A percentile compares a stretch with the other conserved stretches of the same genome.
These are phyloP conservation scores for Chrysoporthe cubensis DNA, from an alignment of 2,329 filamentous ascomycete genomes.

Conservation along the genomic window DNA sequence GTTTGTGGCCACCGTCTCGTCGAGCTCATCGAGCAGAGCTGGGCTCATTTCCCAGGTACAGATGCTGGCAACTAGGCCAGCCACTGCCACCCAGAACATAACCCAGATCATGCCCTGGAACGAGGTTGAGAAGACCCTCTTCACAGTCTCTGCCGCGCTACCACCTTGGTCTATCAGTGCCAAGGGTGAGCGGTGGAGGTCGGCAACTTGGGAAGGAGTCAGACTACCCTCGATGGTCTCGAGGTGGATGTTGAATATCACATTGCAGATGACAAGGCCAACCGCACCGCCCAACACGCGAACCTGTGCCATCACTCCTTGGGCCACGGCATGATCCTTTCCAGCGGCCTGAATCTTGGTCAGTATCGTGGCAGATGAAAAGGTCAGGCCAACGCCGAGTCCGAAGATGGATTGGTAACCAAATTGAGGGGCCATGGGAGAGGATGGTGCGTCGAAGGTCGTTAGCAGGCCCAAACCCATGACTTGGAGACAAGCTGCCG, in stretches of 20 bases:
- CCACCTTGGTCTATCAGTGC: constrained; percentile 41
- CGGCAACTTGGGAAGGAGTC: constrained; percentile 43
- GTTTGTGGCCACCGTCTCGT: constrained; percentile 33
- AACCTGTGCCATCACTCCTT: constrained; percentile 63
- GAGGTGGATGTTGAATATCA: constrained; percentile 57
- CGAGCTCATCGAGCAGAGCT: constrained; percentile 31
- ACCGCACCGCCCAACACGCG: constrained; percentile 64
- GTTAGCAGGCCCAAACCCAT: constrained; percentile 57
- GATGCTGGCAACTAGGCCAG: constrained; percentile 48
- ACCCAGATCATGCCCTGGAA: constrained; percentile 52
- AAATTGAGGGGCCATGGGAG: constrained; percentile 49
- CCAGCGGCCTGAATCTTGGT: constrained; percentile 55
- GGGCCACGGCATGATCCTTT: constrained; percentile 58
- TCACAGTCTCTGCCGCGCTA: constrained; percentile 41
- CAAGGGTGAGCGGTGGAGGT: constrained; percentile 50
- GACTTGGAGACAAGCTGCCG: constrained; percentile 55
- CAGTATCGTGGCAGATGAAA: constrained; percentile 61
- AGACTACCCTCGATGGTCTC: constrained; percentile 35
- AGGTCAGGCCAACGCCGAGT: constrained; percentile 61
- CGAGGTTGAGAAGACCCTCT: constrained; percentile 48
- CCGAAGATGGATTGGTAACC: constrained; percentile 61
- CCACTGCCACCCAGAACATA: constrained; percentile 49
- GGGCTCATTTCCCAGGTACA: constrained; percentile 51
- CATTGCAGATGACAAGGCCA: constrained; percentile 62
- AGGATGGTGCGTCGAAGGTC: constrained; percentile 41